Base-by-base conservation (phyloP, 352 stramenopile species). In the Pythium plurisporium region DNA sequence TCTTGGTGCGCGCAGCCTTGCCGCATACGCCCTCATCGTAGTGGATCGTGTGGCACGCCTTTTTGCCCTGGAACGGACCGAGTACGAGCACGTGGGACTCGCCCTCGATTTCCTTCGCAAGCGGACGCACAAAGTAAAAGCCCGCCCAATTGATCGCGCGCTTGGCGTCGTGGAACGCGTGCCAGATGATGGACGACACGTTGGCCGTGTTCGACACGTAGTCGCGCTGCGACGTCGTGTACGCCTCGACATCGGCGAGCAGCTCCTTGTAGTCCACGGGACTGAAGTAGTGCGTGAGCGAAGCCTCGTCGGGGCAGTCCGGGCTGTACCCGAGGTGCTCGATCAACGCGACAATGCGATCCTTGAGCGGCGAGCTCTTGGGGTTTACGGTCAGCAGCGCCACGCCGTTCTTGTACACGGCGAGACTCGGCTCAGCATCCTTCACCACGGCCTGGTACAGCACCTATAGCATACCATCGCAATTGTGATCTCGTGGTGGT, bases 161-260 rank as follows among this genome's bases (percentile, higher is more conserved):
- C 41, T 65, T 42, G 10, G 77, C 83, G 5, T 77, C 65, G 26
- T 73, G 52, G 57, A 94, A 91, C 19, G 83, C 83, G 50, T 90
- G 75, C 83, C 83, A 94, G 67, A 91, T 83, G 53, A 90, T 87
- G 15, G 83, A 73, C 26, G 83, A 76, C 14, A 90, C 81, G 59
- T 94, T 94, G 48, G 83, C 79, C 31, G 79, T 70, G 58, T 94
- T 94, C 37, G 83, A 77, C 26, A 91, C 69, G 65, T 84, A 87
- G 67, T 94, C 83, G 41, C 74, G 76, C 69, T 94, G 80, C 9
- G 64, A 73, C 2, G 65, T 69, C 5, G 76, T 89, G 69, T 85
- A 87, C 17, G 74, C 76, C 40, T 77, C 72, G 23, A 90, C 69
- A 29, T 90, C 77, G 4, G 54, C 48, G 20, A 89, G 54, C 23